These are phyloP conservation scores for Colletotrichum sp. DNA, from an alignment of 2,329 filamentous ascomycete genomes.

Conservation along the genomic window DNA sequence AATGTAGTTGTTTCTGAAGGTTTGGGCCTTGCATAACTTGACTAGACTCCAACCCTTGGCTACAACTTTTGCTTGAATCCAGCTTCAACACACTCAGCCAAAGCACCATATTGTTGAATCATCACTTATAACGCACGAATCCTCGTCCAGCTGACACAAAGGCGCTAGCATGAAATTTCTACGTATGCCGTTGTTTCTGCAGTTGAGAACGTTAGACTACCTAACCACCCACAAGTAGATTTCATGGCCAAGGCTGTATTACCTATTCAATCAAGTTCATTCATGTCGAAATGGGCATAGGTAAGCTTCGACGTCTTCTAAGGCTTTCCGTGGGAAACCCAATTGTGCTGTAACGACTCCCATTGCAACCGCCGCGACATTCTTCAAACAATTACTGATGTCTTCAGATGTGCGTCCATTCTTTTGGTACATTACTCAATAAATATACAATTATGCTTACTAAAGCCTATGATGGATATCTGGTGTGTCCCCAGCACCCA, in stretches of 20 bases:
- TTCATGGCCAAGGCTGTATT: fast-evolving
- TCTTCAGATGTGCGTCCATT: background rate
- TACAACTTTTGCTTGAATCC: background rate
- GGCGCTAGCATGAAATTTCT: background rate
- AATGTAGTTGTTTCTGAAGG: background rate
- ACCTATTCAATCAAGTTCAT: background rate
- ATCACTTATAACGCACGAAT: background rate
- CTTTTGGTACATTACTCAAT: background rate
- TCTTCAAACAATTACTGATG: background rate
- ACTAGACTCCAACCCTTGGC: background rate
- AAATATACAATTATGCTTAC: background rate
- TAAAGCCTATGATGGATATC: background rate
- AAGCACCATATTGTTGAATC: background rate
- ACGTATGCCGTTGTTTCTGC: background rate
- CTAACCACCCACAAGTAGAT: background rate
- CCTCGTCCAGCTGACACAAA: background rate
- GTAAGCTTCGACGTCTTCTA: background rate
- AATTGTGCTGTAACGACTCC: background rate
- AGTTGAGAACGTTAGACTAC: background rate
- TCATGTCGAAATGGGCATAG: background rate
- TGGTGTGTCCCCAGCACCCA: background rate
- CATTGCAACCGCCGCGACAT: background rate
- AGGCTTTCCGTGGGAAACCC: fast-evolving
- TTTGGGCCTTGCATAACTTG: background rate
- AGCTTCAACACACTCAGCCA: background rate